Evolutionary conservation across 768 basidiomycete genomes (phyloP), one percentile per base, ranked within the genome.

Genomic region (Hygrocybe coccinea): DNA sequence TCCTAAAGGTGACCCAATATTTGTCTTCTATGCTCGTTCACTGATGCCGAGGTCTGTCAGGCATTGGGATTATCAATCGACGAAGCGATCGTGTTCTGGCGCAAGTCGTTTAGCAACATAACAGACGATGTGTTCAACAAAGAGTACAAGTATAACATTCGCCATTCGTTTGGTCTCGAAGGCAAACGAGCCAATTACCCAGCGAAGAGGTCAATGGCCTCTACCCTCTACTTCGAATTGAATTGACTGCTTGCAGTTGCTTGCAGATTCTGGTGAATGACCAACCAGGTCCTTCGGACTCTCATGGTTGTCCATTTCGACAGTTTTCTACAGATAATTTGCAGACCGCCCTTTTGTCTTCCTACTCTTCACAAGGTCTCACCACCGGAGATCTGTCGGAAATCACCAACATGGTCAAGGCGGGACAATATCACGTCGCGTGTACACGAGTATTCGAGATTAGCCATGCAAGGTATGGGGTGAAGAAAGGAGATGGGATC

Each of bases 111-210:
- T 67, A 83, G 76, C 59, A 75, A 72, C 24, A 83, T 24, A 24
- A 84, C 86, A 9, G 95, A 97, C 56, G 93, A 97, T 72, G 87
- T 92, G 68, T 99, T 98, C 73, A 95, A 95, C 76, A 99, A 98
- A 67, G 90, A 97, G 67, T 87, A 97, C 79, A 87, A 84, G 63
- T 99, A 99, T 69, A 99, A 98, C 61, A 94, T 99, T 63, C 86
- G 95, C 44, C 97, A 99, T 68, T 86, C 85, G 4, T 99, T 86
- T 64, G 97, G 97, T 36, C 73, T 97, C 50, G 97, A 98, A 67
- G 97, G 97, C 9, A 91, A 88, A 69, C 83, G 95, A 43, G 89
- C 87, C 38, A 97, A 97, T 65, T 99, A 99, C 69, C 80, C 91
- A 1, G 93, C 97, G 1, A 91, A 87, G 73, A 95, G 82, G 95